Conservation (phyloP, 495 filamentous ascomycete genomes). For the Geopyxis carbonaria region DNA sequence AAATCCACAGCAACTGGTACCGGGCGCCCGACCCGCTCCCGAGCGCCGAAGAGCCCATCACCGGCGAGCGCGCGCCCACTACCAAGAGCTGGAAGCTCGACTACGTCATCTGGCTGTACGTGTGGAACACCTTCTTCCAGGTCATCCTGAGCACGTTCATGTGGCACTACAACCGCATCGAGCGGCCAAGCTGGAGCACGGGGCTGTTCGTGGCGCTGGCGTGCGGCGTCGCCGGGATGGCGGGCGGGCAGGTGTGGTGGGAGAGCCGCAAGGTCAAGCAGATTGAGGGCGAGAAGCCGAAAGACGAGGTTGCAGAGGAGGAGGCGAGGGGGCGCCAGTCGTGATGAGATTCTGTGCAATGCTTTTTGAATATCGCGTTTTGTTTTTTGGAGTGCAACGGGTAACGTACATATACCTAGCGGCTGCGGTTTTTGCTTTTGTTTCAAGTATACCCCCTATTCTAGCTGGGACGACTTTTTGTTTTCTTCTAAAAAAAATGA, state of each 20-base stretch:
- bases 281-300: constrained; percentile 41
- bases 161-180: constrained; percentile 58
- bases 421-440: too few species aligned
- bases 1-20: constrained; percentile 54
- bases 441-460: too few species aligned
- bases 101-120: constrained; percentile 57
- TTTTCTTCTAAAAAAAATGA: too few species aligned
- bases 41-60: constrained; percentile 25
- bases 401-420: too few species aligned
- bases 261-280: constrained; percentile 50
- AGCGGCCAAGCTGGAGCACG: constrained; percentile 55
- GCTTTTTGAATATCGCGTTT: too few species aligned
- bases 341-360: too few species aligned
- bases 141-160: constrained; percentile 52
- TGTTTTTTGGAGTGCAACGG: too few species aligned
- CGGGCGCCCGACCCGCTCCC: constrained; percentile 31
- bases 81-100: constrained; percentile 62
- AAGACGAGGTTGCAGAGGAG: constrained; percentile 25
- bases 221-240: constrained; percentile 48
- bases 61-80: constrained; percentile 45
- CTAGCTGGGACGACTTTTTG: too few species aligned
- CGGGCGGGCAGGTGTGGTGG: constrained; percentile 47
- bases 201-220: constrained; percentile 56
- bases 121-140: constrained; percentile 63
- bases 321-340: too few species aligned